Percentiles rank a stretch among this genome's conserved stretches.
Evolutionary conservation across 768 basidiomycete species (phyloP).

Genomic region (Boletellus emodensis): DNA sequence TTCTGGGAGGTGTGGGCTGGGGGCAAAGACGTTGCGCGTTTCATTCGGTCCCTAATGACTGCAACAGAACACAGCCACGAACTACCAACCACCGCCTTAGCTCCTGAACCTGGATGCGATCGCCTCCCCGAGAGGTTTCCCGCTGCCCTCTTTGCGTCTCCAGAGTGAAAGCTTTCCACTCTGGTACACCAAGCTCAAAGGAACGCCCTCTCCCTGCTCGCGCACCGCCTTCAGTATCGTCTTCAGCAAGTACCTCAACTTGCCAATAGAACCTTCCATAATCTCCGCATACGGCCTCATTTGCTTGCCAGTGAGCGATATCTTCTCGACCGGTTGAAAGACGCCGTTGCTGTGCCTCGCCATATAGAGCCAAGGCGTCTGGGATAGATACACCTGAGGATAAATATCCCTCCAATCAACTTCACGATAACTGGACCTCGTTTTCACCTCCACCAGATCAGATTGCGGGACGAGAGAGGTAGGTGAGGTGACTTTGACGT

Average conservation of each 20-base stretch:
- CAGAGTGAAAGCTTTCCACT: constrained; percentile 44
- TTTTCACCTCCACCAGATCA: constrained; percentile 34
- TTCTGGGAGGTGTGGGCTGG: not conserved
- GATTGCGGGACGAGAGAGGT: constrained; percentile 34
- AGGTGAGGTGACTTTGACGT: constrained; percentile 22
- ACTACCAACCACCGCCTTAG: not conserved
- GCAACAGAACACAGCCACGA: constrained; percentile 14
- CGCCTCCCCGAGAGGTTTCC: constrained; percentile 15
- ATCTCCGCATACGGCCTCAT: constrained; percentile 22
- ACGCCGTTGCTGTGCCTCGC: constrained; percentile 53
- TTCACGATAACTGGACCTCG: constrained; percentile 24
- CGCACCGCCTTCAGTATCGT: constrained; percentile 47
- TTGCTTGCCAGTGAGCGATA: constrained; percentile 31
- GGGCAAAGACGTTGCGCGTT: not conserved
- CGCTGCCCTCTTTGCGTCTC: constrained; percentile 35
- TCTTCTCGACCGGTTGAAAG: constrained; percentile 49
- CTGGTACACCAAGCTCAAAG: constrained; percentile 53
- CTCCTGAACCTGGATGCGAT: constrained; percentile 21
- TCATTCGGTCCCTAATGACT: not conserved
- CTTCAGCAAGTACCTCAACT: constrained; percentile 27
- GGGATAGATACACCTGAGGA: constrained; percentile 66
- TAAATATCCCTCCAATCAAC: constrained; percentile 59
- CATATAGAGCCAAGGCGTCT: constrained; percentile 58
- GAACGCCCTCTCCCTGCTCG: constrained; percentile 47
- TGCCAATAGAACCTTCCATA: constrained; percentile 20